These are phyloP conservation scores for Ascocoryne sarcoides DNA, from an alignment of 2,329 filamentous ascomycete species.

Conservation along the genomic window DNA sequence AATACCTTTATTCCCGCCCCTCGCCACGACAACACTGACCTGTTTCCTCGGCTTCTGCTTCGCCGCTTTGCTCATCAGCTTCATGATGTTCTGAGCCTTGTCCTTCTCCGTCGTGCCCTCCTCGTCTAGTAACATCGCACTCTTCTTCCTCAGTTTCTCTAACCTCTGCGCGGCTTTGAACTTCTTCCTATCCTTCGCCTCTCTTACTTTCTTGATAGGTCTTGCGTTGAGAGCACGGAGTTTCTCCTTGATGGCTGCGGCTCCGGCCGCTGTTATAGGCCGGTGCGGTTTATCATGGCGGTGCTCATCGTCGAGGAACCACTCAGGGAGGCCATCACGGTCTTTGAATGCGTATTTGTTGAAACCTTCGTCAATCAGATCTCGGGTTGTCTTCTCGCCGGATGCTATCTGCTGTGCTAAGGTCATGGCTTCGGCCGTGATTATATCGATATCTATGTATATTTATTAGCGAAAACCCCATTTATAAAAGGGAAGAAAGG, in stretches of 20 bases:
- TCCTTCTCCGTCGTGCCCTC: conserved; percentile 94
- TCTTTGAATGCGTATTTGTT: conserved; percentile 91
- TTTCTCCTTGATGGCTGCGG: conserved; percentile 90
- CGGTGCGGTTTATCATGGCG: conserved; percentile 76
- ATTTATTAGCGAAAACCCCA: conserved; percentile 14
- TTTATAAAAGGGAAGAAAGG: not conserved
- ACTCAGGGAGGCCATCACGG: conserved; percentile 84
- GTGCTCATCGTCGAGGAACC: conserved; percentile 91
- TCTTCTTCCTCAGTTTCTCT: conserved; percentile 96
- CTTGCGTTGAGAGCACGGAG: conserved; percentile 84
- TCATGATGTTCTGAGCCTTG: conserved; percentile 77
- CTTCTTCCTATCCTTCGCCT: conserved; percentile 95
- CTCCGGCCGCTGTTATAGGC: conserved; percentile 86
- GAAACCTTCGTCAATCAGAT: conserved; percentile 84
- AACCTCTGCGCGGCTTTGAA: conserved; percentile 83
- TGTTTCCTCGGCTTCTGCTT: conserved; percentile 81
- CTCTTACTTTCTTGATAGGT: conserved; percentile 97
- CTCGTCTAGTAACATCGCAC: conserved; percentile 78
- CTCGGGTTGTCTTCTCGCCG: conserved; percentile 68
- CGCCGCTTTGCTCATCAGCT: conserved; percentile 70
- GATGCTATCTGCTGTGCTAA: conserved; percentile 86
- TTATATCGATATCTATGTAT: conserved; percentile 82
- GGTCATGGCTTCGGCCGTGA: conserved; percentile 99
- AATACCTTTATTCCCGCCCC: conserved; percentile 74
- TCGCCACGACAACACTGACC: conserved; percentile 83